Evolutionary conservation across 805 yeast species (phyloP).

Genomic region (Suhomyces pyralidae): DNA sequence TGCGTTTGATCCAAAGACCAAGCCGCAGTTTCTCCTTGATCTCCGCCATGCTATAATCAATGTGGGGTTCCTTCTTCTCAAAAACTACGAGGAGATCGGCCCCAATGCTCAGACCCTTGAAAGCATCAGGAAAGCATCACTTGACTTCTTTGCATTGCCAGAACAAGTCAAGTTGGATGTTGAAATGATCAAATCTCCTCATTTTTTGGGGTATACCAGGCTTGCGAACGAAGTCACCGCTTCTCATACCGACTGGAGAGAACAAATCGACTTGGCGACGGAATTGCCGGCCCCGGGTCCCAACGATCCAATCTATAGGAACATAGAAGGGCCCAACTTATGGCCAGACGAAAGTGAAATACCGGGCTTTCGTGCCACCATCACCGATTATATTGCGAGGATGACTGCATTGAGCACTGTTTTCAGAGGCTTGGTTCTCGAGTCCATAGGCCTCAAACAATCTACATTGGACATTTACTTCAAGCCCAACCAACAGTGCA

Average conservation of each 20-base stretch:
- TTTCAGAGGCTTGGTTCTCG: constrained; percentile 49
- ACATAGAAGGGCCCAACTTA: constrained; percentile 55
- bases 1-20: constrained; percentile 42
- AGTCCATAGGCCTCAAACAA: constrained; percentile 49
- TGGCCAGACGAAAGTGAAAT: constrained; percentile 45
- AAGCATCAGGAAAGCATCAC: constrained; percentile 37
- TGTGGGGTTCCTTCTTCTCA: constrained; percentile 53
- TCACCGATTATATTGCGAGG: constrained; percentile 41
- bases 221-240: constrained; percentile 60
- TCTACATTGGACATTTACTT: constrained; percentile 48
- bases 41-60: constrained; percentile 48
- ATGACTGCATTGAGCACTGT: constrained; percentile 43
- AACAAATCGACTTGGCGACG: constrained; percentile 60
- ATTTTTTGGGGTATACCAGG: constrained; percentile 56
- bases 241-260: constrained; percentile 53
- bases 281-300: constrained; percentile 42
- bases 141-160: constrained; percentile 46
- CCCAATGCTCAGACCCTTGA: constrained; percentile 39
- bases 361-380: constrained; percentile 44
- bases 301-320: constrained; percentile 42
- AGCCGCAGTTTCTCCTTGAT: constrained; percentile 39
- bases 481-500: constrained; percentile 49
- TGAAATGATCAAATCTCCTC: constrained; percentile 56
- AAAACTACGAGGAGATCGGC: constrained; percentile 27
- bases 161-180: constrained; percentile 41